Evolutionary conservation across 148 eudicot genomes (phyloP), one percentile per base, ranked within the genome.

Genomic region (Polygonum maritimum): DNA sequence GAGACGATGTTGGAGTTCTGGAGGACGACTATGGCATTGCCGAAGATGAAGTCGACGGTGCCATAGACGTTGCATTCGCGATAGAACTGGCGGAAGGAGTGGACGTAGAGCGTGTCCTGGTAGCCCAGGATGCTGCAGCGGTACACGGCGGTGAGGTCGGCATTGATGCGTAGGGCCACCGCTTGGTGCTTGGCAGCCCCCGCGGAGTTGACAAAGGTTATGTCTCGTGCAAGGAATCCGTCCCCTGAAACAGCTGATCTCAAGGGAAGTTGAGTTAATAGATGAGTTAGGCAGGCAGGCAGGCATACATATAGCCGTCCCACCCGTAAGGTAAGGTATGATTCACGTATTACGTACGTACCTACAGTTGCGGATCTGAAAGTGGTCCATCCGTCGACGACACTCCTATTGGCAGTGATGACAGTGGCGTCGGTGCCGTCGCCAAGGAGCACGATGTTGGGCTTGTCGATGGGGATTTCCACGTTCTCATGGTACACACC

Each of bases 361-460:
- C 98, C 97, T 60, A 92, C 82, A 52, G 97, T 95, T 7, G 98
- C 97, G 44, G 98, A 95, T 90, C 97, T 87, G 81, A 89, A 95
- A 44, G 98, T 95, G 75, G 97, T 95, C 98, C 98, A 95, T 49
- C 96, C 94, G 80, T 87, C 97, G 7, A 26, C 91, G 0, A 86
- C 91, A 75, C 97, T 95, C 78, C 97, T 86, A 70, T 78, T 84
- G 26, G 96, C 92, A 0, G 83, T 88, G 44, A 95, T 85, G 0
- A 87, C 52, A 73, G 96, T 95, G 21, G 55, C 83, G 60, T 90
- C 91, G 52, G 85, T 85, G 39, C 97, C 98, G 62, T 95, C 98
- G 11, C 97, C 98, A 38, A 92, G 78, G 75, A 95, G 38, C n/a
- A 92, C 96, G 69, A 95, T 84, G 74, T 95, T 90, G 22, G 89